phyloP scores from a whole-genome alignment of 1,284 basidiomycete genomes.

The Trichosporon inkin region DNA sequence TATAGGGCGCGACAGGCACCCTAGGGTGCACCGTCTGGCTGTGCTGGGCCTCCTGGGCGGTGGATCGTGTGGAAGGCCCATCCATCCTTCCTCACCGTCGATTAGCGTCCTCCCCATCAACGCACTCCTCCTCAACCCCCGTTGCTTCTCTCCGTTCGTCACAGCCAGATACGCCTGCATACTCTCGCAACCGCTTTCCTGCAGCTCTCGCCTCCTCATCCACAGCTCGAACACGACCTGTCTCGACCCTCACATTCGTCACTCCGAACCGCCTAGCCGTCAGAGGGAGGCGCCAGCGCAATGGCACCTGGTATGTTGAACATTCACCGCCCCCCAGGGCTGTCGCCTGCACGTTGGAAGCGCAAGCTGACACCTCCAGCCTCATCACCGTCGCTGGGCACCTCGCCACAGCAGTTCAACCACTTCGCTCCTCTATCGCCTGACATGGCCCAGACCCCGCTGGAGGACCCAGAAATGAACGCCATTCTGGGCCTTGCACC shows the following conservation, averaged over 20 bases:
- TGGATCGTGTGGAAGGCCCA: background rate
- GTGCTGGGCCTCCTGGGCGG: background rate
- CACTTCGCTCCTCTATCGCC: constrained; percentile 45
- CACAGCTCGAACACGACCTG: background rate
- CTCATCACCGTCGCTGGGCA: constrained; percentile 19
- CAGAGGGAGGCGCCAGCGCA: constrained; percentile 2
- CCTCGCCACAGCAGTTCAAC: constrained; percentile 36
- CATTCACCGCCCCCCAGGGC: too few species aligned
- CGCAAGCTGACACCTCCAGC: background rate
- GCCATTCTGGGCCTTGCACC: constrained; percentile 25
- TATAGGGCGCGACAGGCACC: background rate
- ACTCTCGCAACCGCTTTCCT: background rate
- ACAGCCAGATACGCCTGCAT: background rate
- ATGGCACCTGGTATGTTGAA: background rate
- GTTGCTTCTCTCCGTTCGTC: background rate
- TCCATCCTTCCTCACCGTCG: background rate
- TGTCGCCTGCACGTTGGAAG: too few species aligned
- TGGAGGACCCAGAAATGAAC: constrained; percentile 32
- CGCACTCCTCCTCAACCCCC: background rate
- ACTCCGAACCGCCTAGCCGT: background rate
- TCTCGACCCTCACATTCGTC: background rate
- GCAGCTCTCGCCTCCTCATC: background rate
- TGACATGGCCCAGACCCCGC: constrained; percentile 31
- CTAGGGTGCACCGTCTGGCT: background rate
- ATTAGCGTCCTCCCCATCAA: background rate